Base-by-base conservation (phyloP, 352 stramenopile genomes). In the Phytophthora pluvialis region DNA sequence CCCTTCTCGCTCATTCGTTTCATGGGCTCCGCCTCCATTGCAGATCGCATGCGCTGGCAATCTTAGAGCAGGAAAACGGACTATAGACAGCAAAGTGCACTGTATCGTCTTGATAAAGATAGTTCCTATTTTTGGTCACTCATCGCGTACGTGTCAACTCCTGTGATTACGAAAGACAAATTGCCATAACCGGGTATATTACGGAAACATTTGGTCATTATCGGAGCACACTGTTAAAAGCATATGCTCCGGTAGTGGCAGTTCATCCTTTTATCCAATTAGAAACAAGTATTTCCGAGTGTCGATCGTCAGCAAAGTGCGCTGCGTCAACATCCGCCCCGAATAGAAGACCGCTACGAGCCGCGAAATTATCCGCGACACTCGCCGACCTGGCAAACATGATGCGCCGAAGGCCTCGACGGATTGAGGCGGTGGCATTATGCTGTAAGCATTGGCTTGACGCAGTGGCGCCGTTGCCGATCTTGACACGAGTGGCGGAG, bases 281-380 rank as follows among this genome's bases (percentile, higher is more conserved):
- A 59, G 1, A 9, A n/a, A 11, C 15, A 4, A 28, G 16, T n/a
- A 46, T 13, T 15, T 1, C 0, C 8, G 16, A 25, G 32, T 64
- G 60, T 74, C 67, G 60, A 64, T 46, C 67, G 39, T 67, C 29
- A 60, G 25, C 42, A 39, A 16, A 31, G 8, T 43, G 13, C 15
- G 35, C 52, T 74, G 60, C 67, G 67, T 74, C 60, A 74, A 71
- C 67, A 74, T 42, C 44, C 32, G 6, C 33, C 48, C 52, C 31
- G 29, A 72, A 67, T 67, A 66, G 13, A 58, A 55, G 47, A 21
- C 32, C 12, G 4, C 12, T 55, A 49, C 45, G 46, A 64, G 51
- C 45, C 53, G 7, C 9, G 26, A 15, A 43, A 32, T 47, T 40
- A 56, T 42, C 31, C 12, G 16, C 18, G 38, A 13, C 29, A 40